Percentiles rank a stretch among this genome's conserved stretches.
These are phyloP conservation scores for Bullera alba DNA, from an alignment of 768 basidiomycete species.

Conservation along the genomic window DNA sequence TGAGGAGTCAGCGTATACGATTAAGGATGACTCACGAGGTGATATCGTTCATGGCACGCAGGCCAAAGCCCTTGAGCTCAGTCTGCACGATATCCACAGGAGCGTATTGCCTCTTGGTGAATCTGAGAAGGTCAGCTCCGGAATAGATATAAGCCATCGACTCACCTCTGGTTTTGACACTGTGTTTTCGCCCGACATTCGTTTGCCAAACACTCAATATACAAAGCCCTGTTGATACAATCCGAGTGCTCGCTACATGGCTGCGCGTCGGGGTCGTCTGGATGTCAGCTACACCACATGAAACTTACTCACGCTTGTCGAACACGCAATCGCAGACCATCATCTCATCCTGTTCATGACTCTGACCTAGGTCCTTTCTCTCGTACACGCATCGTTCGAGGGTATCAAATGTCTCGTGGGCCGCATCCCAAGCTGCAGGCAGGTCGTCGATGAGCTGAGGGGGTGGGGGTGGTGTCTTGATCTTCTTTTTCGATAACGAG, in stretches of 20 bases:
- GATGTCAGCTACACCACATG: conserved; percentile 13
- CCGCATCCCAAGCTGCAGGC: conserved; percentile 66
- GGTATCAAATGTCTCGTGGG: conserved; percentile 64
- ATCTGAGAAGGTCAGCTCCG: conserved; percentile 53
- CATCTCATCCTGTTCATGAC: conserved; percentile 80
- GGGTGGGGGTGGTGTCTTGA: conserved; percentile 2
- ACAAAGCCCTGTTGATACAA: conserved; percentile 95
- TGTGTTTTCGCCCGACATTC: conserved; percentile 76
- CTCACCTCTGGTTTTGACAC: conserved; percentile 91
- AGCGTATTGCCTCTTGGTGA: conserved; percentile 78
- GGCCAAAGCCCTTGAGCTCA: conserved; percentile 90
- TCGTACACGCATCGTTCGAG: conserved; percentile 78
- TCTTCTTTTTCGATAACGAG: neutral
- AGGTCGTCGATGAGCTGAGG: conserved; percentile 78
- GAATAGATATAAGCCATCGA: conserved; percentile 10
- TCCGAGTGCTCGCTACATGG: conserved; percentile 84
- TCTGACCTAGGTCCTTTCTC: conserved; percentile 75
- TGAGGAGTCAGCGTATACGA: conserved; percentile 42
- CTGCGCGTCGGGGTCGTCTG: conserved; percentile 53
- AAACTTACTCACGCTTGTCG: conserved; percentile 69
- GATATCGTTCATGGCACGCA: conserved; percentile 60
- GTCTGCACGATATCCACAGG: conserved; percentile 83
- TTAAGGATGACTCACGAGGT: conserved; percentile 43
- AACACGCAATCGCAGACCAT: conserved; percentile 92
- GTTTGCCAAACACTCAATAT: conserved; percentile 85